Evolutionary conservation across 305 asterid genomes (phyloP).

Genomic region (Fraxinus paxiana): DNA sequence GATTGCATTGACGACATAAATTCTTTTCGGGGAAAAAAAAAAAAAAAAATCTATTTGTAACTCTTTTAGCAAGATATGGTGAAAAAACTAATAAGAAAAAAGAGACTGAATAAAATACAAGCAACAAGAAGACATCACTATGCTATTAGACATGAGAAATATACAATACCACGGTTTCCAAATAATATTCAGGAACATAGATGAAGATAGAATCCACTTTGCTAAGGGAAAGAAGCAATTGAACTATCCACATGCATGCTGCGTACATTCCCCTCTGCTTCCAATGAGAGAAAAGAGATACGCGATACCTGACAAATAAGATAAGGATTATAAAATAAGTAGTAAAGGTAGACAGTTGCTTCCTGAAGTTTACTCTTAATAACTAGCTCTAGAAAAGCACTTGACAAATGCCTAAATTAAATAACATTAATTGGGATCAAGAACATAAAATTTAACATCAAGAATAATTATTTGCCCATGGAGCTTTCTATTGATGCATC

Average conservation of each 20-base stretch:
- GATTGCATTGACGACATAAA: background rate
- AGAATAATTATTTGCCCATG: background rate
- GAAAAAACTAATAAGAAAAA: slow-evolving; percentile 2
- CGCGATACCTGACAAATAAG: slow-evolving; percentile 67
- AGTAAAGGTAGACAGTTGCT: slow-evolving; percentile 15
- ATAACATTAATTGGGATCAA: background rate
- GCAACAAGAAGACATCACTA: slow-evolving; percentile 15
- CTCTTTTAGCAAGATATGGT: slow-evolving; percentile 12
- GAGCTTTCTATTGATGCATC: background rate
- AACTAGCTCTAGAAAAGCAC: background rate
- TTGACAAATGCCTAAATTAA: background rate
- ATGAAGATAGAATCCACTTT: slow-evolving; percentile 62
- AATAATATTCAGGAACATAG: slow-evolving; percentile 84
- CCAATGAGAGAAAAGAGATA: slow-evolving; percentile 80
- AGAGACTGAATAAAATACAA: slow-evolving; percentile 9
- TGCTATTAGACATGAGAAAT: slow-evolving; percentile 14
- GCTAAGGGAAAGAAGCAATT: slow-evolving; percentile 83
- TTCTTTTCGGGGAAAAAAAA: background rate
- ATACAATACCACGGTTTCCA: slow-evolving; percentile 75
- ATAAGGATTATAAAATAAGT: slow-evolving; percentile 18
- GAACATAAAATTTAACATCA: background rate
- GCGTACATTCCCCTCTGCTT: slow-evolving; percentile 96
- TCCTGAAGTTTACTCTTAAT: slow-evolving; percentile 5
- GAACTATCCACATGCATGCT: slow-evolving; percentile 89
- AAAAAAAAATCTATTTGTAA: background rate